Base-by-base conservation (phyloP, 306 rosid species). In the Aeschynomene evenia region DNA sequence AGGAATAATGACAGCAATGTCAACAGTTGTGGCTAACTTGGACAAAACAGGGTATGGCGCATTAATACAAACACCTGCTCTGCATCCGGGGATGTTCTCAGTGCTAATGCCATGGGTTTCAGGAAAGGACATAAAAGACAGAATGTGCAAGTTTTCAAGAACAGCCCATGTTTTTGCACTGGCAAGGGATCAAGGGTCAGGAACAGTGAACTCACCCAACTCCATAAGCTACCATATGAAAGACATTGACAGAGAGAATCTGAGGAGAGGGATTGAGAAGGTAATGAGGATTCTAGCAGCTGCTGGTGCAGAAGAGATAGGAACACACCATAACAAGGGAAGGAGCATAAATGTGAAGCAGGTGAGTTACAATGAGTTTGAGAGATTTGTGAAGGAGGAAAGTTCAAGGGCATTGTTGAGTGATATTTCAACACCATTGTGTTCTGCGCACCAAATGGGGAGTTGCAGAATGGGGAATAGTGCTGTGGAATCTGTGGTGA, bases 1-100 rank as follows among this genome's bases (percentile, higher is more conserved):
- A 69, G 97, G 93, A 33, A 91, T 89, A 49, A 87, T 91, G 97
- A 91, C 96, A 59, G 90, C 94, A 52, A 91, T 91, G 94, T 91
- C 96, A 1, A 73, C 86, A 1, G 86, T 85, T 39, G 78, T 29
- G 7, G 90, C 85, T 1, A 77, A 88, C 9, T 36, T 80, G 4
- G 72, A 84, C 21, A 77, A 65, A 36, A 72, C 92, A 5, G 92
- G 92, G 6, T 86, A 88, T 55, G 93, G 97, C 12, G 82, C 84
- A 2, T 29, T 88, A 58, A 86, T 91, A 58, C 97, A 91, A 66
- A 87, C 97, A 13, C 97, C 97, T 19, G 59, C 96, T 9, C 59
- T 91, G 63, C 97, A 89, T 70, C 97, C 96, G 0, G 97, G 97
- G 0, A 77, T 85, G 82, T 91, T 91, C 81, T 86, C 96, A 6